These are phyloP conservation scores for Aspergillus sp. DNA, from an alignment of 2,329 filamentous ascomycete species.

Conservation along the genomic window DNA sequence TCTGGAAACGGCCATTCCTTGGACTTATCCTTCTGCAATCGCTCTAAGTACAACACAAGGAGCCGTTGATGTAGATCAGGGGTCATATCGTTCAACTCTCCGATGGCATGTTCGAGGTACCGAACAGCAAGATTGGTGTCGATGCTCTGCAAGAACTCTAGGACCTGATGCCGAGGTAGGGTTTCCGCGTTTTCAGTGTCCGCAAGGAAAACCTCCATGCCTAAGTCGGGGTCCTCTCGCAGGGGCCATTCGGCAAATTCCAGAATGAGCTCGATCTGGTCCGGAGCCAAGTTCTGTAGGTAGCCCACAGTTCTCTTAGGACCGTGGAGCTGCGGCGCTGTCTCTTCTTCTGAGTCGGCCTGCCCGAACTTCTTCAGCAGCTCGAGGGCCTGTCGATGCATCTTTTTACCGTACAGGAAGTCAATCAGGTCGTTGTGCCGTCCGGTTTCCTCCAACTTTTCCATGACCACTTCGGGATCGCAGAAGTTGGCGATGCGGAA, in stretches of 20 bases:
- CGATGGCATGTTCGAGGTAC: constrained; percentile 89
- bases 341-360: constrained; percentile 42
- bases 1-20: constrained; percentile 36
- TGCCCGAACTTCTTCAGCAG: constrained; percentile 79
- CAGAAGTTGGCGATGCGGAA: constrained; percentile 98
- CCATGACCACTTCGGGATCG: constrained; percentile 91
- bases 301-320: constrained; percentile 84
- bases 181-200: constrained; percentile 95
- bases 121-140: constrained; percentile 70
- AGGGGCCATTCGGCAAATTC: constrained; percentile 91
- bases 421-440: constrained; percentile 95
- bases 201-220: constrained; percentile 89
- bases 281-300: constrained; percentile 81
- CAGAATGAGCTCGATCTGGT: constrained; percentile 85
- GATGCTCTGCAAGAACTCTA: constrained; percentile 70
- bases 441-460: constrained; percentile 82
- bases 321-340: constrained; percentile 64
- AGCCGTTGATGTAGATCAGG: constrained; percentile 86
- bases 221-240: constrained; percentile 66
- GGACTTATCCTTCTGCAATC: constrained; percentile 44
- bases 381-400: constrained; percentile 83
- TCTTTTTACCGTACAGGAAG: constrained; percentile 91
- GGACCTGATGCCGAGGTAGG: constrained; percentile 72
- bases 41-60: constrained; percentile 67
- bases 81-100: constrained; percentile 78